Evolutionary conservation across 768 basidiomycete species (phyloP).

Genomic region (Hydnum rufescens): DNA sequence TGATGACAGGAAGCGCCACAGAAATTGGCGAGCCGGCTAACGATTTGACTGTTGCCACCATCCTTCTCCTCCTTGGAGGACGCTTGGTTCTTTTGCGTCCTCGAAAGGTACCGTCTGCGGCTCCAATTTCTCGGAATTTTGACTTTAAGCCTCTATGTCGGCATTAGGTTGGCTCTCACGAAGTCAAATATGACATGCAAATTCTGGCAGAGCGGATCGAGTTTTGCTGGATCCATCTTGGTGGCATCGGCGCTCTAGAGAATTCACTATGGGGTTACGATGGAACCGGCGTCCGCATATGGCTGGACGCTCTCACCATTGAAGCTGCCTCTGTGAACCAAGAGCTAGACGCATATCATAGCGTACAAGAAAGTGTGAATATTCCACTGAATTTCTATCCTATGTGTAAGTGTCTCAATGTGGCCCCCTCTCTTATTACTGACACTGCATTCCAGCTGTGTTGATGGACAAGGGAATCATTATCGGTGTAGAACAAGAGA

Average conservation of each 20-base stretch:
- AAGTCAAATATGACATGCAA: conserved; percentile 94
- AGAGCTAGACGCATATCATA: conserved; percentile 18
- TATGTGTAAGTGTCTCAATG: conserved; percentile 38
- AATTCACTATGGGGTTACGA: conserved; percentile 98
- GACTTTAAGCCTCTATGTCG: conserved; percentile 4
- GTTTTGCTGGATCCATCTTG: conserved; percentile 96
- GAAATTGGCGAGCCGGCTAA: conserved; percentile 88
- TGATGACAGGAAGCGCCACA: conserved; percentile 17
- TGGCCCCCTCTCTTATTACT: neutral
- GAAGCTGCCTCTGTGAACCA: conserved; percentile 33
- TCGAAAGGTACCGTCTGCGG: conserved; percentile 36
- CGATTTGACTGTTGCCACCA: conserved; percentile 83
- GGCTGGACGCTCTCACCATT: conserved; percentile 89
- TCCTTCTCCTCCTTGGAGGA: conserved; percentile 88
- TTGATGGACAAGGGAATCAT: conserved; percentile 99
- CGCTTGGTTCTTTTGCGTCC: conserved; percentile 78
- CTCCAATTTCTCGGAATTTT: no score
- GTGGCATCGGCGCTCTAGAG: conserved; percentile 80
- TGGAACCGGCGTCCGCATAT: conserved; percentile 70
- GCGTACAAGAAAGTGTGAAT: conserved; percentile 80
- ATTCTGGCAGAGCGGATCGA: conserved; percentile 93
- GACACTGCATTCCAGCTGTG: conserved; percentile 37
- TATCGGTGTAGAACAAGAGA: conserved; percentile 86
- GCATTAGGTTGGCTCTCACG: conserved; percentile 55
- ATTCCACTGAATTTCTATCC: conserved; percentile 92